Evolutionary conservation across 2,329 filamentous ascomycete genomes (phyloP).

Genomic region (Nemania sp.): DNA sequence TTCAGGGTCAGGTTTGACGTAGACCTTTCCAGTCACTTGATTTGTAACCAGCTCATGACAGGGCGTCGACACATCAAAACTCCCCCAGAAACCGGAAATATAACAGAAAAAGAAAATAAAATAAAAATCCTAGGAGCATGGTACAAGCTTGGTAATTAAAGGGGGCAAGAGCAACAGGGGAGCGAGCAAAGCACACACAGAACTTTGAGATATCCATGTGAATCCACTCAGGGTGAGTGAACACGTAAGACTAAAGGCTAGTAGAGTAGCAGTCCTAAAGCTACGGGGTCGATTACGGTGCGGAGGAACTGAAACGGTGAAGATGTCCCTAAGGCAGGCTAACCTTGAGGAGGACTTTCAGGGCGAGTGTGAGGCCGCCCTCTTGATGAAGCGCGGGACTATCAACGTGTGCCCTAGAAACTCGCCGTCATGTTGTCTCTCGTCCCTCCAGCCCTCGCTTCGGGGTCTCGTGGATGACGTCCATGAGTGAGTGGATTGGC

Average conservation of each 20-base stretch:
- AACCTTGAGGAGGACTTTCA: background rate
- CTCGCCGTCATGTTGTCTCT: background rate
- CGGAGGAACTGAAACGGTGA: too few species aligned
- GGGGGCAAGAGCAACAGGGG: background rate
- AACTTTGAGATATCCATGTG: background rate
- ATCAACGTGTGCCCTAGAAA: background rate
- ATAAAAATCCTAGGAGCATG: background rate
- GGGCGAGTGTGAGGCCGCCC: background rate
- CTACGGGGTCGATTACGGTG: background rate
- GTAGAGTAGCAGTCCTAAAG: background rate
- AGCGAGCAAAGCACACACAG: background rate
- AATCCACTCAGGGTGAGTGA: background rate
- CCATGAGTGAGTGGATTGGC: background rate
- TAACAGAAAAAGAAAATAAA: too few species aligned
- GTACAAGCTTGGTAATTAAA: too few species aligned
- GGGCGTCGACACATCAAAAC: too few species aligned
- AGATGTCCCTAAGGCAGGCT: background rate
- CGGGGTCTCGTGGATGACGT: background rate
- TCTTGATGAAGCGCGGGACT: slow-evolving; percentile 2
- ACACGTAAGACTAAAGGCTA: background rate
- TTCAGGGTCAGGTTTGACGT: background rate
- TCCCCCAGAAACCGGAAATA: too few species aligned
- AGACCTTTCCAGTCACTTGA: background rate
- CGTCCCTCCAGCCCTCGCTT: slow-evolving; percentile 1
- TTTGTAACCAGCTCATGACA: too few species aligned